phyloP scores from a whole-genome alignment of 768 basidiomycete species.

The Tylopilus plumbeoviolaceoides region DNA sequence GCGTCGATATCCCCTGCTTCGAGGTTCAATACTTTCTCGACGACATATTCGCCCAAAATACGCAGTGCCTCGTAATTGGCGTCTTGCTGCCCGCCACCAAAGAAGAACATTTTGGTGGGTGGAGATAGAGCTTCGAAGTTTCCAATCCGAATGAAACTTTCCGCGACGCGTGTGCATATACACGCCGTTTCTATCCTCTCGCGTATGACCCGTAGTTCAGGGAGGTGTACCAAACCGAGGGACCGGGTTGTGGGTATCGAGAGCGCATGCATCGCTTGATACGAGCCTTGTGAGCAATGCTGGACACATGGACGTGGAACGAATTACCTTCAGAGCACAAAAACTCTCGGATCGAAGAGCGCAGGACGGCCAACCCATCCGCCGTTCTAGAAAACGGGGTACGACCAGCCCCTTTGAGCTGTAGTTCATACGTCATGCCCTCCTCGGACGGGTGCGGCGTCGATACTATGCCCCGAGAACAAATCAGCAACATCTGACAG shows the following conservation, averaged over 20 bases:
- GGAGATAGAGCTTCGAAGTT: conserved; percentile 85
- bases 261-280: conserved; percentile 68
- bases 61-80: conserved; percentile 73
- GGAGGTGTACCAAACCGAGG: conserved; percentile 72
- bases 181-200: conserved; percentile 72
- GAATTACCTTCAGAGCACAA: conserved; percentile 80
- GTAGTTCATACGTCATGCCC: conserved; percentile 69
- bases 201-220: conserved; percentile 67
- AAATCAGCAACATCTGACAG: conserved; percentile 1
- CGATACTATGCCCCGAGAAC: conserved; percentile 46
- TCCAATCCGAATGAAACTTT: conserved; percentile 90
- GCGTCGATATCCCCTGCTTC: conserved; percentile 34
- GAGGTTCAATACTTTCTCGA: conserved; percentile 52
- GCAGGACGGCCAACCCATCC: conserved; percentile 92
- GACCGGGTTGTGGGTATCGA: conserved; percentile 86
- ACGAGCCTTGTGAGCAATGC: conserved; percentile 36
- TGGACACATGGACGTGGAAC: neutral
- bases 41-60: conserved; percentile 73
- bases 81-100: conserved; percentile 74
- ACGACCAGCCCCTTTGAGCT: conserved; percentile 91
- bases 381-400: conserved; percentile 92
- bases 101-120: conserved; percentile 55
- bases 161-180: conserved; percentile 76
- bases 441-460: conserved; percentile 65
- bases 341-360: conserved; percentile 92